Conservation (phyloP, 1,284 basidiomycete species). For the Ustilago tritici region DNA sequence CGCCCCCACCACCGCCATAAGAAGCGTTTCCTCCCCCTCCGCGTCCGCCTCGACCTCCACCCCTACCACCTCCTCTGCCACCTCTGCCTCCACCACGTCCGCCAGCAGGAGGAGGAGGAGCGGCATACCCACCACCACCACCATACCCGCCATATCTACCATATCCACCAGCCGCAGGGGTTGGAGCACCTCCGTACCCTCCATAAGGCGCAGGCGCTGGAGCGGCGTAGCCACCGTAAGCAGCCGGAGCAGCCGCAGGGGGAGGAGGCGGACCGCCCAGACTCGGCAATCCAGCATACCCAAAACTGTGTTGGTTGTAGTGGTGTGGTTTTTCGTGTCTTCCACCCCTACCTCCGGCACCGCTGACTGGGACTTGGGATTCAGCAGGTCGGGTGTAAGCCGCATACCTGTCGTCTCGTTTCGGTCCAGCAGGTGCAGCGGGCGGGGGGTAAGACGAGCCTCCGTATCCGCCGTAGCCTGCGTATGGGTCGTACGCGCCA, state of each 20-base stretch:
- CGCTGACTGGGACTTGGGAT: constrained; percentile 10
- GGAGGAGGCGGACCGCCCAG: constrained; percentile 26
- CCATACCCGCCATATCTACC: constrained; percentile 19
- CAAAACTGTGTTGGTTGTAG: constrained; percentile 3
- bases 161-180: constrained; percentile 1
- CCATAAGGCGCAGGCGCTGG: constrained; percentile 26
- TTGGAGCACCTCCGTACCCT: constrained; percentile 23
- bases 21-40: constrained; percentile 14
- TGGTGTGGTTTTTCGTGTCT: constrained; percentile 10
- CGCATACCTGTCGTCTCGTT: constrained; percentile 31
- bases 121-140: constrained; percentile 42
- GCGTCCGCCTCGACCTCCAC: constrained; percentile 14
- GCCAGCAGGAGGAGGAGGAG: background rate
- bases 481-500: background rate
- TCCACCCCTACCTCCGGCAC: constrained; percentile 22
- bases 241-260: constrained; percentile 10
- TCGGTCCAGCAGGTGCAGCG: constrained; percentile 15
- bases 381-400: constrained; percentile 26
- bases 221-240: constrained; percentile 41
- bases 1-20: constrained; percentile 33
- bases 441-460: background rate
- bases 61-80: constrained; percentile 16
- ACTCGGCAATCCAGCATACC: constrained; percentile 37
- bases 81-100: constrained; percentile 15
- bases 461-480: constrained; percentile 6